Evolutionary conservation across 192 early-diverging fungal genomes (phyloP), one percentile per base, ranked within the genome.

Genomic region (Coemansia asiatica): DNA sequence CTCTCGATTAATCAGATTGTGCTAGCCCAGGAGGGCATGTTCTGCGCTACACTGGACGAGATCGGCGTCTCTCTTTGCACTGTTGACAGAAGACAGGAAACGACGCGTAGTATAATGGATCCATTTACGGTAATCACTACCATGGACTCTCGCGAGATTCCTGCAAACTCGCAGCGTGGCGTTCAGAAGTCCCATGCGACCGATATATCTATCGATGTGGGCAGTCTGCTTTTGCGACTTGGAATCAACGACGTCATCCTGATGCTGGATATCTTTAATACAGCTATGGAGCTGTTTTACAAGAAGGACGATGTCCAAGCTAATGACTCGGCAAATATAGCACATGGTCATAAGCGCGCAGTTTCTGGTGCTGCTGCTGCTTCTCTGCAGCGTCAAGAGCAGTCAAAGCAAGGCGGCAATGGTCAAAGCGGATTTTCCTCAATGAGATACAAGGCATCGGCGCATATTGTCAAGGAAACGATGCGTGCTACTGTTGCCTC

Each of bases 61-160:
- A 84, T 94, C 44, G 91, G 94, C 40, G 93, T 98, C 85, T 91
- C 90, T 35, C 83, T 99, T 15, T 98, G 95, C 84, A 85, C 85
- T 10, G 92, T 98, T 87, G 90, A 94, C 67, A 88, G 86, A 54
- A 82, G 91, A 12, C 82, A 88, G 8, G 89, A 91, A 36, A 93
- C 95, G 0, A 83, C 83, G 6, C 69, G 97, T 21, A 87, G 89
- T 7, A 92, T 98, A 48, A 92, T 99, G 68, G 91, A 98, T 64
- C 91, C 91, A 47, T 96, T 96, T 74, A 89, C 95, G 54, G 72
- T 96, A 16, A 87, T 89, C 4, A 59, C 93, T 22, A 86, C 87
- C 0, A 87, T 94, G 87, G 94, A 95, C 65, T 87, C 84, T 33
- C 87, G 88, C 12, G 81, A 82, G 9, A 76, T 87, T 4, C 81